A percentile compares a stretch with the other conserved stretches of the same genome.
Conservation (phyloP, 2,329 filamentous ascomycete genomes). For the Graphiopsis chlorocephala region DNA sequence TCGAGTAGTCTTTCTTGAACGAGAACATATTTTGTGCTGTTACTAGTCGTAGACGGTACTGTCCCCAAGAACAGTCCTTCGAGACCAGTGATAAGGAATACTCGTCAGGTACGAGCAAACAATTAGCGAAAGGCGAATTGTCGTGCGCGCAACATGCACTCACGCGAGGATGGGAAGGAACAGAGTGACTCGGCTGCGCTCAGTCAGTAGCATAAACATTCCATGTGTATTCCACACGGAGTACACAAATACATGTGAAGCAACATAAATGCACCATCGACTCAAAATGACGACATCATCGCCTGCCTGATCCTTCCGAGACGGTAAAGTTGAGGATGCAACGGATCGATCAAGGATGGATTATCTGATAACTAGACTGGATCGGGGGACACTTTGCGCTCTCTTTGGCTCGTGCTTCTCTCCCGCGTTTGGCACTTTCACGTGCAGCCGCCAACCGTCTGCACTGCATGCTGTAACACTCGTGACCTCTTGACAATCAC, state of each 20-base stretch:
- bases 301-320: not conserved
- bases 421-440: not conserved
- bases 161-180: not conserved
- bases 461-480: not conserved
- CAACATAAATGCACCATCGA: not conserved
- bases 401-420: not conserved
- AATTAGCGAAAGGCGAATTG: no score
- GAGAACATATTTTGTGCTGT: conserved; percentile 35
- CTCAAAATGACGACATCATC: not conserved
- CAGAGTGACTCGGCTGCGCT: not conserved
- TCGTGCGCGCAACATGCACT: not conserved
- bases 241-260: not conserved
- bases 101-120: not conserved
- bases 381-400: not conserved
- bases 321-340: not conserved
- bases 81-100: not conserved
- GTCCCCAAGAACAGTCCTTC: not conserved
- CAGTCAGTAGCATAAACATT: not conserved
- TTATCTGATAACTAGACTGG: not conserved
- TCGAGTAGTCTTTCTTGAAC: conserved; percentile 34
- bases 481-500: not conserved
- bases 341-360: no score
- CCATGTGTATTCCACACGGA: no score
- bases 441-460: not conserved
- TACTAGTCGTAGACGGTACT: not conserved